Evolutionary conservation across 495 filamentous ascomycete genomes (phyloP).

Genomic region (Aspergillus asperescens): DNA sequence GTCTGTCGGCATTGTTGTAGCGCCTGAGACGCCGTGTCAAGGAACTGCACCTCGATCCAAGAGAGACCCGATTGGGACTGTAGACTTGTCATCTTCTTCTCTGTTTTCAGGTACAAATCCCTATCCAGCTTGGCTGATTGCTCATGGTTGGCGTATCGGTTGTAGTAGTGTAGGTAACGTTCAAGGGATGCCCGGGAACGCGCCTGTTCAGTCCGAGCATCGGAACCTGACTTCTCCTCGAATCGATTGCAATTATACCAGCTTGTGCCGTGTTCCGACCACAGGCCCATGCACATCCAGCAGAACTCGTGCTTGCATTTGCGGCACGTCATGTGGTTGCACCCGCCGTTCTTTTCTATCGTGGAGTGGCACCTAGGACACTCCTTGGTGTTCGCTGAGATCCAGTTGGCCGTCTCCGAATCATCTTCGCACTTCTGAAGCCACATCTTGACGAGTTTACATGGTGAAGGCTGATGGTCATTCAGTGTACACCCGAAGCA

Average conservation of each 20-base stretch:
- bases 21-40: conserved; percentile 86
- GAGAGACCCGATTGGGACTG: conserved; percentile 92
- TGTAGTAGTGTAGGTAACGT: conserved; percentile 96
- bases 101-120: conserved; percentile 90
- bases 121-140: conserved; percentile 96
- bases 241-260: conserved; percentile 99
- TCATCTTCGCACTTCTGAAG: conserved; percentile 98
- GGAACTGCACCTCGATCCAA: conserved; percentile 98
- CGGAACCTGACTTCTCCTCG: conserved; percentile 88
- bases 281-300: conserved; percentile 99
- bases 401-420: conserved; percentile 98
- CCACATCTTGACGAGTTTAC: conserved; percentile 89
- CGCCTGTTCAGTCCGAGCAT: conserved; percentile 86
- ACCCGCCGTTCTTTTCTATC: conserved; percentile 98
- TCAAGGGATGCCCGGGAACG: conserved; percentile 84
- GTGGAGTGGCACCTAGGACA: conserved; percentile 93
- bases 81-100: conserved; percentile 97
- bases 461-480: conserved; percentile 93
- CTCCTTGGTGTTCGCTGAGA: conserved; percentile 97
- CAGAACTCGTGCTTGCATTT: conserved; percentile 99
- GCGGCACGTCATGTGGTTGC: conserved; percentile 99
- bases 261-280: conserved; percentile 98
- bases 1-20: conserved; percentile 95
- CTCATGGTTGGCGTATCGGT: conserved; percentile 97
- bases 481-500: conserved; percentile 93